Conservation (phyloP, 495 filamentous ascomycete species). For the Daldinia caldariorum region DNA sequence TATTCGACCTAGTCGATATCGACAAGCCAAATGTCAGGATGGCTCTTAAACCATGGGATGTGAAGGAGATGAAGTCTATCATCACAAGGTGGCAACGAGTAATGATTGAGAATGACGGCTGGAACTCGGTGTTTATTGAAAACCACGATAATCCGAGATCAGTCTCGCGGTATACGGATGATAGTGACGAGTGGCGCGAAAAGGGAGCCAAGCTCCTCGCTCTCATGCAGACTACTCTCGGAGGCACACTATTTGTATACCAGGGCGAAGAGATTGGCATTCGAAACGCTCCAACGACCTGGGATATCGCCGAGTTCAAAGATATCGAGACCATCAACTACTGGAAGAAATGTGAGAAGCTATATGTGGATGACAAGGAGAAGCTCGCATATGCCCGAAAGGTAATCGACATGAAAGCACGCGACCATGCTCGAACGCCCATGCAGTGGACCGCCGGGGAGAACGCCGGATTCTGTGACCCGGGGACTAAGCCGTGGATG, state of each 20-base stretch:
- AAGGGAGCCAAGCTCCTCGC: constrained; percentile 69
- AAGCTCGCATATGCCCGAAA: constrained; percentile 52
- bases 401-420: constrained; percentile 58
- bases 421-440: constrained; percentile 70
- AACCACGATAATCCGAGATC: constrained; percentile 71
- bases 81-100: constrained; percentile 67
- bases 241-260: constrained; percentile 72
- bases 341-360: constrained; percentile 56
- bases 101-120: constrained; percentile 67
- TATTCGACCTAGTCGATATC: constrained; percentile 67
- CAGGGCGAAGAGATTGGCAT: constrained; percentile 78
- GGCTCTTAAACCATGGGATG: constrained; percentile 60
- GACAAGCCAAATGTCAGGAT: constrained; percentile 56
- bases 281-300: constrained; percentile 65
- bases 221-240: constrained; percentile 61
- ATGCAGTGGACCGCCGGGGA: constrained; percentile 67
- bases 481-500: constrained; percentile 61
- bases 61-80: constrained; percentile 63
- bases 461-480: constrained; percentile 63
- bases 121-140: constrained; percentile 72
- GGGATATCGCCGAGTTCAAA: constrained; percentile 71
- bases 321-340: constrained; percentile 72
- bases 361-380: constrained; percentile 41
- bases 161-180: constrained; percentile 62
- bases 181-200: constrained; percentile 54